Base-by-base conservation (phyloP, 768 basidiomycete genomes). In the Piloderma croceum region DNA sequence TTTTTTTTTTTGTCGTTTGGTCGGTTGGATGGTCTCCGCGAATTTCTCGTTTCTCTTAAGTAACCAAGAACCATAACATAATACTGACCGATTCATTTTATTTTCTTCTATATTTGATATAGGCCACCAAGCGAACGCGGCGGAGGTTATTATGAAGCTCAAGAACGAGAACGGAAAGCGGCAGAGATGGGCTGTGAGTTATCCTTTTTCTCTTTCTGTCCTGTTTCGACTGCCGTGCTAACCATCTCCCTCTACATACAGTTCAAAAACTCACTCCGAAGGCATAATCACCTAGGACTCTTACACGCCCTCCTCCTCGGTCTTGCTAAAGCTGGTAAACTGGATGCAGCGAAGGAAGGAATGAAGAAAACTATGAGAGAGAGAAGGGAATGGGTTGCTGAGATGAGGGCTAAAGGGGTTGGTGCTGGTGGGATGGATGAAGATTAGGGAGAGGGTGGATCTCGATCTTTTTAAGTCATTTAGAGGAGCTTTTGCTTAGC, bases 201-300 rank as follows among this genome's bases (percentile, higher is more conserved):
- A 18, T 34, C 22, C 15, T 36, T 22, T 44, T 38, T 43, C 33
- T 45, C 47, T 39, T 44, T 24, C 25, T 15, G 13, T 32, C 35
- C 43, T 36, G 42, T 44, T 32, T 31, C 15, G 21, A 20, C 10
- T 12, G 23, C 27, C 44, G 40, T 23, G 41, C 12, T 25, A 7
- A 23, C 24, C 24, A 20, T 18, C 15, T 12, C 38, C n/a, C 41
- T 34, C 38, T 40, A 24, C n/a, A 7, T 41, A 12, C 51, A 90
- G 86, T 89, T 91, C 46, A 88, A 92, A 63, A 92, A 93, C 63
- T 81, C 83, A 46, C 69, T 91, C 27, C 78, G 90, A 29, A 71
- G 81, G 51, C 90, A 93, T 54, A 94, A 93, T 51, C 85, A 91
- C 58, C 72, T 91, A 34, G 87, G 91, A 24, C 67, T 91, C 17